Base-by-base conservation (phyloP, 768 basidiomycete species). In the Pulveroboletus sp. region DNA sequence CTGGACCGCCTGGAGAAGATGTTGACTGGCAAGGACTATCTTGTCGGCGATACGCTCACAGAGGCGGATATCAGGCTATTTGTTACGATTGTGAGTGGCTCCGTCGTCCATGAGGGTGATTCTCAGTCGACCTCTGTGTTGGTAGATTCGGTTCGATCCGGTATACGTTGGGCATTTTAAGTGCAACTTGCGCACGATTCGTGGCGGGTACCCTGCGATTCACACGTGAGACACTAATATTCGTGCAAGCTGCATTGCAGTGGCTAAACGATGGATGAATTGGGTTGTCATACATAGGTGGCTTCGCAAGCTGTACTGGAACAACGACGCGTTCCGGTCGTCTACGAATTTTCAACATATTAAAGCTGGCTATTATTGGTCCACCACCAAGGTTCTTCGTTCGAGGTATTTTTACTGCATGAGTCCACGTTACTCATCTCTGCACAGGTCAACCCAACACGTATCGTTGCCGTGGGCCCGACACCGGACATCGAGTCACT, bases 141-240 rank as follows among this genome's bases (percentile, higher is more conserved):
- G 30, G 2, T 47, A 90, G 87, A 72, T 91, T 53, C 89, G 92
- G 32, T 94, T 93, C 69, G 93, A 95, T 59, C 83, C 85, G 1
- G 94, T 87, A 14, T 97, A 98, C 68, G 78, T 86, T 41, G 82
- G 85, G 0, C 90, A 93, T 65, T 98, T 98, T 79, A 97, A 97
- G 60, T 94, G 92, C 72, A 93, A 95, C 74, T 65, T 91, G 56
- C 82, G 85, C 28, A 83, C 79, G 38, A 89, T 96, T 63, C 89
- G 94, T 18, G 73, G 83, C 60, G 88, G 88, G 6, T 98, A 93
- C 68, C 93, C 94, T 17, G 78, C 82, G 42, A 79, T 96, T 43
- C 79, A 97, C 70, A 64, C 65, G 82, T 61, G 28, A 55, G 56
- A 33, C 49, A 6, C 14, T 26, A 24, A 33, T 31, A 10, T 24